Evolutionary conservation across 2,329 filamentous ascomycete species (phyloP).

Genomic region (Fusarium virguliforme): DNA sequence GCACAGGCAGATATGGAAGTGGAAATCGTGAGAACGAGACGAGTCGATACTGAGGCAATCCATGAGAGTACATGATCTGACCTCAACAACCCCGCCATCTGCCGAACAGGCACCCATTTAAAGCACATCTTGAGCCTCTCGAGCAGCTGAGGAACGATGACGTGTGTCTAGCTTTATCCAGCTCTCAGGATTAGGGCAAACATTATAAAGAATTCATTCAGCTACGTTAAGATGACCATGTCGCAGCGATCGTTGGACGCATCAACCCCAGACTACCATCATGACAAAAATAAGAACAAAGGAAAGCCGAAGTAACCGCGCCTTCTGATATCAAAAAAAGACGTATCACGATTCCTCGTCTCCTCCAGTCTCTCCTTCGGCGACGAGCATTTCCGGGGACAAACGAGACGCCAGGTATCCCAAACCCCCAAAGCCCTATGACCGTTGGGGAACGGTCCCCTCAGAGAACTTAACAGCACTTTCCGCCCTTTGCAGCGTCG

Average conservation of each 20-base stretch:
- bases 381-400: conserved; percentile 55
- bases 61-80: conserved; percentile 27
- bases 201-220: conserved; percentile 59
- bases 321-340: conserved; percentile 60
- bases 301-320: conserved; percentile 60
- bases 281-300: conserved; percentile 60
- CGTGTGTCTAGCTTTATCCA: conserved; percentile 29
- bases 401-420: conserved; percentile 57
- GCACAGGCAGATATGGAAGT: conserved; percentile 1
- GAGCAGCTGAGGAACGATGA: conserved; percentile 25
- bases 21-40: not conserved
- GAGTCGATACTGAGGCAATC: not conserved
- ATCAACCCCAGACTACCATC: conserved; percentile 57
- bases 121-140: conserved; percentile 2
- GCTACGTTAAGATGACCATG: conserved; percentile 58
- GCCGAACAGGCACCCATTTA: conserved; percentile 31
- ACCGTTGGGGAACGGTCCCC: conserved; percentile 45
- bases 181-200: conserved; percentile 37
- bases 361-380: conserved; percentile 55
- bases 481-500: conserved; percentile 80
- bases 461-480: conserved; percentile 78
- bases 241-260: conserved; percentile 59
- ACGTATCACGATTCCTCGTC: conserved; percentile 57
- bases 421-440: conserved; percentile 52
- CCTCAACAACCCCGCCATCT: conserved; percentile 29